These are phyloP conservation scores for Podaxis carcinomalis DNA, from an alignment of 768 basidiomycete species.

Conservation along the genomic window DNA sequence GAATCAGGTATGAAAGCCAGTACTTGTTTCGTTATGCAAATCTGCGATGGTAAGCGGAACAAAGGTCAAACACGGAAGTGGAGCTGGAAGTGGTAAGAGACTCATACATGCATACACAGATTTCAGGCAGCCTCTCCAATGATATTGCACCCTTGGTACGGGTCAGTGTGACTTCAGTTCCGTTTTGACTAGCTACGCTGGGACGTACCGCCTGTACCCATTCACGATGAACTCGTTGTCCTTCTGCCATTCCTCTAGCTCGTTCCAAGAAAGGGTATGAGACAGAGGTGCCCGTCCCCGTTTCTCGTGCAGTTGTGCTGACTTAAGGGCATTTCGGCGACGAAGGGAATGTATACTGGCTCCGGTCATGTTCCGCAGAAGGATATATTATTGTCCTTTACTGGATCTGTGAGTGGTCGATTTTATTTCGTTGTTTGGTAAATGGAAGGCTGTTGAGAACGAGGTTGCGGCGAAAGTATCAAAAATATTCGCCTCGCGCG, in stretches of 20 bases:
- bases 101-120: constrained; percentile 67
- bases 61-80: constrained; percentile 16
- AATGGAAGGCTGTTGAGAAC: neutral
- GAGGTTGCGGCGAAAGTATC: neutral
- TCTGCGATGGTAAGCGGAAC: constrained; percentile 35
- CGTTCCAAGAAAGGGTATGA: constrained; percentile 43
- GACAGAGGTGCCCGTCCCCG: neutral
- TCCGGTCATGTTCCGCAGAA: neutral
- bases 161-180: constrained; percentile 11
- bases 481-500: neutral
- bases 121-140: constrained; percentile 55
- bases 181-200: constrained; percentile 5
- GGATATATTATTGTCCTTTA: neutral
- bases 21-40: constrained; percentile 77
- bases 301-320: neutral
- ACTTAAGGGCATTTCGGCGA: constrained; percentile 1
- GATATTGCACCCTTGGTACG: constrained; percentile 47
- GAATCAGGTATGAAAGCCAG: constrained; percentile 9
- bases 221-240: constrained; percentile 71
- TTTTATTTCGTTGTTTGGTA: neutral
- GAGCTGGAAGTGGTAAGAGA: constrained; percentile 13
- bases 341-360: neutral
- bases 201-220: constrained; percentile 64
- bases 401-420: neutral
- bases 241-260: constrained; percentile 64